These are phyloP conservation scores for Crucihimalaya himalaica DNA, from an alignment of 345 rosid genomes.

Conservation along the genomic window DNA sequence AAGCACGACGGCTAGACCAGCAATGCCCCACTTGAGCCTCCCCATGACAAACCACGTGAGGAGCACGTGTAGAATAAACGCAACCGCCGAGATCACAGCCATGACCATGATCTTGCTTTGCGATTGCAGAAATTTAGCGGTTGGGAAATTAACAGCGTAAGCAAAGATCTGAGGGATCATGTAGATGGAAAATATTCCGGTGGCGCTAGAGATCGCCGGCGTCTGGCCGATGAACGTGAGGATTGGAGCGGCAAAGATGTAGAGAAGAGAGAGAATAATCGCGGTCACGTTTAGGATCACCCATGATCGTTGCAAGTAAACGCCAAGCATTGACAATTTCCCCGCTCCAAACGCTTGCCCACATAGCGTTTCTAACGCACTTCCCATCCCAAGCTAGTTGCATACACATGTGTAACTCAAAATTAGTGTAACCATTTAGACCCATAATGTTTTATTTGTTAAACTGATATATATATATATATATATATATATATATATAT, in stretches of 20 bases:
- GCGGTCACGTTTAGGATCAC: constrained; percentile 69
- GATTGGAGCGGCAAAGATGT: constrained; percentile 61
- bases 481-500: too few species aligned
- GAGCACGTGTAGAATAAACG: constrained; percentile 55
- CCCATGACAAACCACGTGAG: constrained; percentile 73
- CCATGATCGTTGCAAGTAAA: constrained; percentile 95
- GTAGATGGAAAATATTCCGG: constrained; percentile 68
- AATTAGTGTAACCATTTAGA: too few species aligned
- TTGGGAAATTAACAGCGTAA: constrained; percentile 73
- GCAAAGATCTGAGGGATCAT: constrained; percentile 93
- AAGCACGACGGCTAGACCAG: constrained; percentile 69
- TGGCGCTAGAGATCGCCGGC: constrained; percentile 57
- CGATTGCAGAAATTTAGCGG: constrained; percentile 79
- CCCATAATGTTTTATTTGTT: too few species aligned
- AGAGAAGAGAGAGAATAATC: constrained; percentile 51
- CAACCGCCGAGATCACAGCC: constrained; percentile 65
- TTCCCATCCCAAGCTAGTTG: constrained; percentile 94
- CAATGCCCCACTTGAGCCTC: constrained; percentile 67
- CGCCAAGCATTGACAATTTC: constrained; percentile 79
- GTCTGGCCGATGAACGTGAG: constrained; percentile 73
- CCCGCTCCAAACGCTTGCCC: constrained; percentile 96
- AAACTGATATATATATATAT: too few species aligned
- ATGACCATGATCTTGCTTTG: constrained; percentile 92
- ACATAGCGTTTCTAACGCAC: constrained; percentile 91
- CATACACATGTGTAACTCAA: too few species aligned